These are phyloP conservation scores for Yarrowia sp. DNA, from an alignment of 805 yeast genomes.

Conservation along the genomic window DNA sequence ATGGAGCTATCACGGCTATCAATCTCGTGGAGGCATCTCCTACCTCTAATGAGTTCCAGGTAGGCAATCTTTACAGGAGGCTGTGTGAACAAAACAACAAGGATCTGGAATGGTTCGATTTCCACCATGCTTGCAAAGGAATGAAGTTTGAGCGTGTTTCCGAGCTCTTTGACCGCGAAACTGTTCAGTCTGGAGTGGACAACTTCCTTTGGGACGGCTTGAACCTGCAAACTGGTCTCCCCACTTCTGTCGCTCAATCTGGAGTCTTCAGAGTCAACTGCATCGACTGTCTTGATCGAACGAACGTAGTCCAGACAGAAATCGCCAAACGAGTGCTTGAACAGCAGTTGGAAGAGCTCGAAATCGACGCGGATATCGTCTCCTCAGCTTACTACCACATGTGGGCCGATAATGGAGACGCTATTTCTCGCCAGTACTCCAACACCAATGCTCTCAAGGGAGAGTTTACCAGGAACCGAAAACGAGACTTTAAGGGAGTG, in stretches of 20 bases:
- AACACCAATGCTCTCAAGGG: constrained; percentile 63
- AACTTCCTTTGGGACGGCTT: constrained; percentile 12
- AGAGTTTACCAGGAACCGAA: constrained; percentile 56
- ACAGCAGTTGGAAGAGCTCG: constrained; percentile 4
- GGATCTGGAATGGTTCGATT: constrained; percentile 62
- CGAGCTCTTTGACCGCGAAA: constrained; percentile 46
- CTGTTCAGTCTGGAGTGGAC: constrained; percentile 17
- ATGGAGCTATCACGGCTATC: constrained; percentile 84
- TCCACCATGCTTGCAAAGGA: constrained; percentile 60
- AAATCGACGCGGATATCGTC: constrained; percentile 47
- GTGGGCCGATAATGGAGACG: constrained; percentile 78
- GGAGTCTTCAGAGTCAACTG: constrained; percentile 69
- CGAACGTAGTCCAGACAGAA: constrained; percentile 57
- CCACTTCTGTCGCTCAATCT: constrained; percentile 49
- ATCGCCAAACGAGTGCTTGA: constrained; percentile 47
- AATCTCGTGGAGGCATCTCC: constrained; percentile 72
- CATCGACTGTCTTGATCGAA: constrained; percentile 69
- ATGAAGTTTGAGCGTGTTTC: constrained; percentile 54
- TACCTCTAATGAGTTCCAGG: constrained; percentile 31
- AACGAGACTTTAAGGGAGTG: constrained; percentile 54
- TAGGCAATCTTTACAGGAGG: constrained; percentile 15
- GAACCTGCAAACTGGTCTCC: background rate
- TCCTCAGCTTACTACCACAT: constrained; percentile 48
- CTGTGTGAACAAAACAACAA: constrained; percentile 3
- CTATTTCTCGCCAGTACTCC: constrained; percentile 67